Conservation (phyloP, 805 yeast genomes). For the Kluyveromyces wickerhamii region DNA sequence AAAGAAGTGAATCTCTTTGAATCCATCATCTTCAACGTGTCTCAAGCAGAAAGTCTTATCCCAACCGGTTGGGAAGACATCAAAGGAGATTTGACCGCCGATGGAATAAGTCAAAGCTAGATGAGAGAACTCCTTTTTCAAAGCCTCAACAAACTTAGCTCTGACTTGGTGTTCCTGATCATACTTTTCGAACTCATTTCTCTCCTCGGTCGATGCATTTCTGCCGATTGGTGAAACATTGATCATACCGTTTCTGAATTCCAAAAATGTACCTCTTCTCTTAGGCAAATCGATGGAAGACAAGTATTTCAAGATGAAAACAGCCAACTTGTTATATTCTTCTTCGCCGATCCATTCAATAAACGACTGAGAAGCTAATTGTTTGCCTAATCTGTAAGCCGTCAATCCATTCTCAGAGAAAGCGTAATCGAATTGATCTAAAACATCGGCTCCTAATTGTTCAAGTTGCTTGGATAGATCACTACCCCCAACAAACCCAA, state of each 20-base stretch:
- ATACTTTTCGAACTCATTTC: conserved; percentile 82
- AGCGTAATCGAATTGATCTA: conserved; percentile 85
- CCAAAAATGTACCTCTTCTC: conserved; percentile 98
- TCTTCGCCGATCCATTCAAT: conserved; percentile 94
- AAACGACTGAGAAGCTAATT: conserved; percentile 88
- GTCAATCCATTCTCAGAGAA: conserved; percentile 97
- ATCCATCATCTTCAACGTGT: conserved; percentile 81
- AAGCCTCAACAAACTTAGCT: conserved; percentile 74
- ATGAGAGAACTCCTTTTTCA: conserved; percentile 77
- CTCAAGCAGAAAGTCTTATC: conserved; percentile 97
- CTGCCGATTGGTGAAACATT: conserved; percentile 98
- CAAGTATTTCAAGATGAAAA: conserved; percentile 78
- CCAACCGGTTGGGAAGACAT: conserved; percentile 99
- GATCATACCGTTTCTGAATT: conserved; percentile 99
- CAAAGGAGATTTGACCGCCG: conserved; percentile 99
- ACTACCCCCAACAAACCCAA: conserved; percentile 98
- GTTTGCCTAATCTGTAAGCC: conserved; percentile 86
- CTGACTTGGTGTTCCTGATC: conserved; percentile 79
- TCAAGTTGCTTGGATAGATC: conserved; percentile 92
- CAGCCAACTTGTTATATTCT: conserved; percentile 81
- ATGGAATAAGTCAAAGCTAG: conserved; percentile 88
- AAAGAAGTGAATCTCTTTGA: conserved; percentile 87
- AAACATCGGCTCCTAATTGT: conserved; percentile 79
- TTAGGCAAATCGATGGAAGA: conserved; percentile 83
- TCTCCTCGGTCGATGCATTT: conserved; percentile 90